Conservation (phyloP, 2,329 filamentous ascomycete genomes). For the Beauveria asiatica region DNA sequence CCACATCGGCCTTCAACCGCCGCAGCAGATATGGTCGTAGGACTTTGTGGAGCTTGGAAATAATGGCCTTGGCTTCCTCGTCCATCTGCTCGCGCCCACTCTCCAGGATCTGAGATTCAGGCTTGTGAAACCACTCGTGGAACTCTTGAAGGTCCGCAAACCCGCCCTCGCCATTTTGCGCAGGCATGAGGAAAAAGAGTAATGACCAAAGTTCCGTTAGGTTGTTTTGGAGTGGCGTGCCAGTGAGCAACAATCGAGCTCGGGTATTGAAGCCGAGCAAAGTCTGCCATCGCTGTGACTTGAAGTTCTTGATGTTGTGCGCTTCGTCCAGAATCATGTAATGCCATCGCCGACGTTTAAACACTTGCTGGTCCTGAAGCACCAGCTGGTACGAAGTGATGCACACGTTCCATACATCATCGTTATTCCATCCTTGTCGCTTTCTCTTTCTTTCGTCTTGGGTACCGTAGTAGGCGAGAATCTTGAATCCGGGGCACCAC, state of each 20-base stretch:
- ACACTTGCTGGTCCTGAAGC: slow-evolving; percentile 85
- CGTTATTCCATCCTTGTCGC: slow-evolving; percentile 85
- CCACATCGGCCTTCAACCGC: slow-evolving; percentile 88
- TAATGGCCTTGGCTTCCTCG: slow-evolving; percentile 83
- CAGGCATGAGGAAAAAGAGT: slow-evolving; percentile 92
- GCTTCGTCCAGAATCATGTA: slow-evolving; percentile 98
- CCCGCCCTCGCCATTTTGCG: slow-evolving; percentile 75
- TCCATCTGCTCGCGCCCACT: slow-evolving; percentile 91
- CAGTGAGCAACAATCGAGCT: slow-evolving; percentile 78
- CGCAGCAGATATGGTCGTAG: slow-evolving; percentile 85
- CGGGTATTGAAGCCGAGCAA: slow-evolving; percentile 89
- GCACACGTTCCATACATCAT: slow-evolving; percentile 92
- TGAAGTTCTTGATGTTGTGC: slow-evolving; percentile 99
- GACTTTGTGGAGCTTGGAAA: slow-evolving; percentile 88
- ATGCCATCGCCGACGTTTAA: slow-evolving; percentile 89
- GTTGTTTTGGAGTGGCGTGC: slow-evolving; percentile 94
- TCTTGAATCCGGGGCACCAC: slow-evolving; percentile 96
- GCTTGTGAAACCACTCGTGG: slow-evolving; percentile 89
- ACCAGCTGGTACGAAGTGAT: slow-evolving; percentile 98
- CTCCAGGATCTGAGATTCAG: slow-evolving; percentile 91
- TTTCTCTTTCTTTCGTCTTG: slow-evolving; percentile 88
- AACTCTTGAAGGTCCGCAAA: slow-evolving; percentile 96
- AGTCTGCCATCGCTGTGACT: slow-evolving; percentile 93
- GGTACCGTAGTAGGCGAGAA: slow-evolving; percentile 91
- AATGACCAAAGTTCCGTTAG: slow-evolving; percentile 95